Base-by-base conservation (phyloP, 2,329 filamentous ascomycete genomes). In the Coleophoma cylindrospora region DNA sequence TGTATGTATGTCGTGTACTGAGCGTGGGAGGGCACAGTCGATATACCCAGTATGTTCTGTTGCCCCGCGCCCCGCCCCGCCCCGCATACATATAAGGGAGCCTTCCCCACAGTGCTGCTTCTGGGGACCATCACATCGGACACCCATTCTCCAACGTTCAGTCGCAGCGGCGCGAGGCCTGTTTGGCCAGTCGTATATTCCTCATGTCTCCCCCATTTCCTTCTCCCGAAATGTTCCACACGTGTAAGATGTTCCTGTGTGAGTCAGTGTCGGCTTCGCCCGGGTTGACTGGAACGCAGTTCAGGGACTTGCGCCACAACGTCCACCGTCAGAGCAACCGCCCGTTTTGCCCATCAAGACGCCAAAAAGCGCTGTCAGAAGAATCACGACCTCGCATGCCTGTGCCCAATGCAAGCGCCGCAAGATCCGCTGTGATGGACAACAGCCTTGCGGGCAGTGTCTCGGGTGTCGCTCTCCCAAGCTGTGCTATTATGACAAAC, bases 381-480 rank as follows among this genome's bases (percentile, higher is more conserved):
- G 77, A 56, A 76, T 78, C 59, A 79, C 76, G 34, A 80, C 76
- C 51, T 74, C 75, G 22, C 76, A 86, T 61, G 86, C 86, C 36
- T 90, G 86, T 65, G 83, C 86, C 44, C 86, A 88, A 60, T 90
- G 88, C 70, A 84, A 90, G 63, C 78, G 88, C 58, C 80, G 88
- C 54, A 94, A 92, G 68, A 92, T 92, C 33, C 84, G 89, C 55
- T 94, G 89, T 64, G 87, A 91, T 70, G 89, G 89, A 49, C 80
- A 85, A 57, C 85, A 89, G 62, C 89, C 89, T 11, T 94, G 89
- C 64, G 86, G 87, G 36, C 88, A 91, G 64, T 94, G 89, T 65
- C 79, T 88, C 51, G 91, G 87, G 66, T 91, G 89, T 64, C 83
- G 89, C 50, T 87, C 88, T 54, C 85, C 87, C 4, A 88, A 91